Base-by-base conservation (phyloP, 192 early-diverging fungal genomes). In the Dissophora globulifera region DNA sequence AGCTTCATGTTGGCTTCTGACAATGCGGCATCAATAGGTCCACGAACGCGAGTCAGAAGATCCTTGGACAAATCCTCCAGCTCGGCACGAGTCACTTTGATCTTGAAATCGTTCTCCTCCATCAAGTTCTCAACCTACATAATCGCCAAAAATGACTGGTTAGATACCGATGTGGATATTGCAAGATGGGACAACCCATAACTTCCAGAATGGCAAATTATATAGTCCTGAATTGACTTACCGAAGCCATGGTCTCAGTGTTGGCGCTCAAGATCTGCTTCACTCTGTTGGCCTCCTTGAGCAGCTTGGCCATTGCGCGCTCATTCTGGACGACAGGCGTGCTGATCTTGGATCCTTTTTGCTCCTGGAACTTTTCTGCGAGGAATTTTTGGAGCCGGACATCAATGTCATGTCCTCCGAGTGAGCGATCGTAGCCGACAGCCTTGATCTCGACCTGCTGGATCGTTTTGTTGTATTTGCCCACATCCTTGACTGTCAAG, bases 181-280 rank as follows among this genome's bases (percentile, higher is more conserved):
- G n/a, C n/a, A n/a, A n/a, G n/a, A n/a, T n/a, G n/a, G n/a, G n/a
- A n/a, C n/a, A n/a, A n/a, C n/a, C n/a, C n/a, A n/a, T n/a, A n/a
- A n/a, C n/a, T n/a, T n/a, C n/a, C n/a, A n/a, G n/a, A n/a, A n/a
- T n/a, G n/a, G n/a, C n/a, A n/a, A n/a, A n/a, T n/a, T n/a, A n/a
- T n/a, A n/a, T n/a, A n/a, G n/a, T n/a, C n/a, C n/a, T n/a, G n/a
- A n/a, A n/a, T n/a, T n/a, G n/a, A 80, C 81, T 79, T 68, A 90
- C 88, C 16, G 94, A 93, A 22, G 95, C 91, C 30, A 83, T 82
- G 0, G 92, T 92, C 49, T 98, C 93, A 16, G 84, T 86, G 78
- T 99, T 99, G 33, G 94, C 96, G 63, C 94, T 97, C 43, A 99
- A 83, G 62, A 99, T 95, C 45, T 93, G 91, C 85, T 99, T 99